These are phyloP conservation scores for Adansonia digitata DNA, from an alignment of 345 rosid species.

Conservation along the genomic window DNA sequence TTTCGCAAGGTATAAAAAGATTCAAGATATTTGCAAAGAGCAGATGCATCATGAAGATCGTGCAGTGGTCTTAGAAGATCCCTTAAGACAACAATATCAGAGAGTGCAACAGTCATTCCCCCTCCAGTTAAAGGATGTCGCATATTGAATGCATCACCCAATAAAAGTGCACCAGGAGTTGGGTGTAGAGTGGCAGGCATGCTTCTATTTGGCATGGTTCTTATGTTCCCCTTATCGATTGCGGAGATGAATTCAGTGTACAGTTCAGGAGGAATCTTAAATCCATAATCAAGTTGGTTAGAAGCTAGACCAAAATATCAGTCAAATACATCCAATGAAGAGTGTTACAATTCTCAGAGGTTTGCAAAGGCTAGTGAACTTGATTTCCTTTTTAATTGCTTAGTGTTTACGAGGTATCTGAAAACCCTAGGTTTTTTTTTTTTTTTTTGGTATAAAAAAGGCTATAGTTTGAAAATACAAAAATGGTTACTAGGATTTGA, in stretches of 20 bases:
- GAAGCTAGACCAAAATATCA: neutral
- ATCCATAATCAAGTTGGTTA: neutral
- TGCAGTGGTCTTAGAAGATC: constrained; percentile 40
- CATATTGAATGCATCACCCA: constrained; percentile 57
- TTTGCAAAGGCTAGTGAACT: no score
- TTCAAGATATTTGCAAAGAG: constrained; percentile 35
- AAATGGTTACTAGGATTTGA: no score
- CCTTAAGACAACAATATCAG: constrained; percentile 42
- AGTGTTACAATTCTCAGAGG: no score
- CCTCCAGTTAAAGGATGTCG: constrained; percentile 63
- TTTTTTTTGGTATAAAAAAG: no score
- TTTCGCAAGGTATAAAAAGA: constrained; percentile 46
- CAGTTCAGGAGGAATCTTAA: constrained; percentile 46
- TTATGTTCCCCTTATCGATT: constrained; percentile 45
- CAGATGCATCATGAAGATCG: constrained; percentile 35
- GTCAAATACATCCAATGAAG: no score
- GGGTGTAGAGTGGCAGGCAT: constrained; percentile 49
- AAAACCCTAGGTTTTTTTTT: no score
- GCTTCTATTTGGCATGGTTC: constrained; percentile 49
- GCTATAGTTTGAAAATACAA: no score
- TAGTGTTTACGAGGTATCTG: no score
- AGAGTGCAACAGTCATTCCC: constrained; percentile 58
- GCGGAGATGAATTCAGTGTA: constrained; percentile 33
- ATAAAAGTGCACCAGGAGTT: constrained; percentile 48
- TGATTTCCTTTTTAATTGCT: no score